Conservation (phyloP, 1,284 basidiomycete species). For the Leccinum solheimii region DNA sequence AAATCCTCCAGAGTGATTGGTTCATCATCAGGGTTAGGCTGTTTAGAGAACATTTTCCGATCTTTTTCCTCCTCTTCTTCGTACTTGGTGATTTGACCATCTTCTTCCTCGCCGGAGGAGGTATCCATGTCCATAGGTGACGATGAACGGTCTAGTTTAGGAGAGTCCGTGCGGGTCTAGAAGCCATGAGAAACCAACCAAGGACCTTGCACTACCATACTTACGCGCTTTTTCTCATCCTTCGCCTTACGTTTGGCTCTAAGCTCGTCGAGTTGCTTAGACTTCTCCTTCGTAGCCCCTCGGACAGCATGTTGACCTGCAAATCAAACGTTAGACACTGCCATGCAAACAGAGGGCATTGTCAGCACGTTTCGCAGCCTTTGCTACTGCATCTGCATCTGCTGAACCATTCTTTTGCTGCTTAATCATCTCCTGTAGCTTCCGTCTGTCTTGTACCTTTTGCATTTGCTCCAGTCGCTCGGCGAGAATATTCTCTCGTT, state of each 20-base stretch:
- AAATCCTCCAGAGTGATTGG: slow-evolving; percentile 58
- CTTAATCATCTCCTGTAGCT: slow-evolving; percentile 75
- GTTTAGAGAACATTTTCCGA: slow-evolving; percentile 50
- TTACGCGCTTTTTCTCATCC: slow-evolving; percentile 71
- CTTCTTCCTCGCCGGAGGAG: slow-evolving; percentile 68
- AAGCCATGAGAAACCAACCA: slow-evolving; percentile 14
- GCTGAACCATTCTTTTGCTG: slow-evolving; percentile 55
- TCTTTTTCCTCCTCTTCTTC: slow-evolving; percentile 71
- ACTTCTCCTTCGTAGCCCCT: slow-evolving; percentile 83
- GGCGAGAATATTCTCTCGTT: slow-evolving; percentile 84
- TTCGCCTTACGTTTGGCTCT: slow-evolving; percentile 81
- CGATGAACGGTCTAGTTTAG: slow-evolving; percentile 66
- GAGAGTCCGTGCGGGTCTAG: slow-evolving; percentile 51
- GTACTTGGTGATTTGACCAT: slow-evolving; percentile 68
- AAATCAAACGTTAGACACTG: slow-evolving; percentile 12
- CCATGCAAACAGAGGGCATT: background rate
- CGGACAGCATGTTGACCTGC: slow-evolving; percentile 74
- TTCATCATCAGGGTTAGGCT: slow-evolving; percentile 50
- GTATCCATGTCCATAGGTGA: slow-evolving; percentile 82
- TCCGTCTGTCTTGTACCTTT: slow-evolving; percentile 69
- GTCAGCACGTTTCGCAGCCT: slow-evolving; percentile 70
- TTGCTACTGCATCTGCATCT: slow-evolving; percentile 61
- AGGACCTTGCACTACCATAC: slow-evolving; percentile 19
- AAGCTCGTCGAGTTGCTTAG: slow-evolving; percentile 76
- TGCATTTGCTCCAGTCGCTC: slow-evolving; percentile 81